Evolutionary conservation across 148 eudicot species (phyloP).

Genomic region (Fagopyrum tataricum): DNA sequence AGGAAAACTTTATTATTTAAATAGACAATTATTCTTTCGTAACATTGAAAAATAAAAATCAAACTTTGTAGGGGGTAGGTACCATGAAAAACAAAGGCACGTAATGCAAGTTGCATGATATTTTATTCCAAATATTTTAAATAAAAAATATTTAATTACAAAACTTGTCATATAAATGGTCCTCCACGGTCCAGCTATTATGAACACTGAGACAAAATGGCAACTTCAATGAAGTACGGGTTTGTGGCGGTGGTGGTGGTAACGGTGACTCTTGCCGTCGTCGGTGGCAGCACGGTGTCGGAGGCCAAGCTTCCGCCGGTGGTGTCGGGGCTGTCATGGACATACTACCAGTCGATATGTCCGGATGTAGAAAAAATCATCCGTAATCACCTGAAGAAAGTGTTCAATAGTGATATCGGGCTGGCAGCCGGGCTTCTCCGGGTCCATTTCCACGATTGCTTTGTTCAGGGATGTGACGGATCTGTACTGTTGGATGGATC

Average conservation of each 20-base stretch:
- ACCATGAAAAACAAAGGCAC: too few relatives aligned
- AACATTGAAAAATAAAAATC: too few relatives aligned
- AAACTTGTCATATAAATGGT: not conserved
- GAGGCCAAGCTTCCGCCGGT: constrained; percentile 13
- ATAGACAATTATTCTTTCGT: too few relatives aligned
- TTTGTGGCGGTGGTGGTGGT: not conserved
- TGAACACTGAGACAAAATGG: not conserved
- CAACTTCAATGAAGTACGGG: not conserved
- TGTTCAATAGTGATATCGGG: constrained; percentile 29
- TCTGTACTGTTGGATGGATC: constrained; percentile 47
- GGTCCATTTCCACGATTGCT: constrained; percentile 48
- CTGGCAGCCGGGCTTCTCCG: constrained; percentile 45
- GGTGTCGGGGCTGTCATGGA: constrained; percentile 32
- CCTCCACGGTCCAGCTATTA: not conserved
- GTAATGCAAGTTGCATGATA: too few relatives aligned
- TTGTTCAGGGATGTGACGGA: constrained; percentile 58
- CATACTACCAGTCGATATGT: constrained; percentile 25
- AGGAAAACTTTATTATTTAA: too few relatives aligned
- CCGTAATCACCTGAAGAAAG: constrained; percentile 31
- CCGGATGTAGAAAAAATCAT: constrained; percentile 32
- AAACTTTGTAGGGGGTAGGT: too few relatives aligned
- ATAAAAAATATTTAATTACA: not conserved
- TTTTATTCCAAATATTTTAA: too few relatives aligned
- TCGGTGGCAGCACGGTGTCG: too few relatives aligned
- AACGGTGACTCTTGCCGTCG: not conserved